Base-by-base conservation (phyloP, 371 early-diverging fungal genomes). In the Mortierella sp. region DNA sequence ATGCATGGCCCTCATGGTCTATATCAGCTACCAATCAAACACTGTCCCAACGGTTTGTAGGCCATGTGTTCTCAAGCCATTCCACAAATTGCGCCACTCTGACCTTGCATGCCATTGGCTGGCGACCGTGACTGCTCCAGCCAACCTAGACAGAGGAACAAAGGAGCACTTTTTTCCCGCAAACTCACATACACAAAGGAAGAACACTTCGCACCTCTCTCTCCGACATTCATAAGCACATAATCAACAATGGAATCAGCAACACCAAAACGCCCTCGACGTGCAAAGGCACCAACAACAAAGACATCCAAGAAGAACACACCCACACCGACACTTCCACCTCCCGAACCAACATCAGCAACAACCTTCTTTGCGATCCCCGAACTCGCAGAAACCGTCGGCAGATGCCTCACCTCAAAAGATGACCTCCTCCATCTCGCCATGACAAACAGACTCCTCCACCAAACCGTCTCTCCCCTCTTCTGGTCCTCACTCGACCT, bases 401-500 rank as follows among this genome's bases (percentile, higher is more conserved):
- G 68, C 41, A 41, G 43, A 11, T 24, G 38, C 38, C 68, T 68
- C 18, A 11, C 14, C 24, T 5, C 8, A 6, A 63, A 35, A 18
- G 43, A 68, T 41, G 43, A 68, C 24, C 68, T 35, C 38, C 43
- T 68, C 7, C 68, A 68, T 24, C 68, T 68, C 43, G 41, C 68
- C 68, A 68, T 68, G 68, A 41, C 68, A 16, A 68, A 68, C 24
- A 24, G 68, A 0, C 43, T 68, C 24, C 43, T 68, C 21, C 38
- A 68, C 68, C 18, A 21, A 10, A 68, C 68, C 24, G 18, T 68
- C 24, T 18, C 41, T 7, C 68, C 68, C 10, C 68, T 38, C 24
- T 68, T 68, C 10, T 68, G 43, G 68, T 68, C 24, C 8, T 38
- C 68, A 4, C 68, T 68, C 24, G 68, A 68, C 68, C 41, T 68